Evolutionary conservation across 192 early-diverging fungal genomes (phyloP).

Genomic region (Coemansia reversa): DNA sequence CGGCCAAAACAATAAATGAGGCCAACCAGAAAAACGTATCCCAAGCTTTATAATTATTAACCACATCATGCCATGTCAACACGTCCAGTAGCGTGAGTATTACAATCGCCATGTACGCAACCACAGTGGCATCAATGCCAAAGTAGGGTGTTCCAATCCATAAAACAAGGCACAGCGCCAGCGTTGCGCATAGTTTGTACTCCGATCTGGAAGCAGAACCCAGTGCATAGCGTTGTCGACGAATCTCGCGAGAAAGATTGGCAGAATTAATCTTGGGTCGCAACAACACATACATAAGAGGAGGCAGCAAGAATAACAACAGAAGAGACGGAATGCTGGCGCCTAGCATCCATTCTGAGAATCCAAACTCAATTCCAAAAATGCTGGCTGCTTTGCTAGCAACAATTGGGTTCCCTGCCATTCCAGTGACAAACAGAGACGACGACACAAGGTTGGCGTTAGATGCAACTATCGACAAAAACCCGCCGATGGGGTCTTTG

Average conservation of each 20-base stretch:
- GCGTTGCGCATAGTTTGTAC: conserved; percentile 54
- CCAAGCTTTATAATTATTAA: conserved; percentile 70
- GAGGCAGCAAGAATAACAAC: conserved; percentile 36
- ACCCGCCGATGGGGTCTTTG: conserved; percentile 54
- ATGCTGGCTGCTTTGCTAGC: conserved; percentile 58
- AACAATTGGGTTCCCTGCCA: conserved; percentile 74
- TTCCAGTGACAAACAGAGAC: conserved; percentile 72
- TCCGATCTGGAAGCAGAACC: conserved; percentile 32
- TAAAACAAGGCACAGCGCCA: conserved; percentile 57
- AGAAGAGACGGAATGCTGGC: conserved; percentile 57
- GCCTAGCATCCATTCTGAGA: conserved; percentile 62
- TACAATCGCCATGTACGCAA: conserved; percentile 64
- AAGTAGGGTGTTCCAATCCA: conserved; percentile 65
- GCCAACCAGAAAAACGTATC: conserved; percentile 82
- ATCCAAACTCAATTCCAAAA: conserved; percentile 66
- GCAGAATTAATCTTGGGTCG: conserved; percentile 33
- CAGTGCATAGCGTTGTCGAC: conserved; percentile 19
- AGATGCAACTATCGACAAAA: conserved; percentile 62
- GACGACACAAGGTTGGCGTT: conserved; percentile 72
- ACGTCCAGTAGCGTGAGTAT: conserved; percentile 59
- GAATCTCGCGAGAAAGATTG: conserved; percentile 27
- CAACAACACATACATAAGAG: conserved; percentile 26
- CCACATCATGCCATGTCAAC: conserved; percentile 66
- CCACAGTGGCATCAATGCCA: conserved; percentile 64
- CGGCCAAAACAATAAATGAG: conserved; percentile 73